A percentile compares a stretch with the other conserved stretches of the same genome.
Evolutionary conservation across 345 rosid genomes (phyloP).

Genomic region (Eucalyptus urophylla): DNA sequence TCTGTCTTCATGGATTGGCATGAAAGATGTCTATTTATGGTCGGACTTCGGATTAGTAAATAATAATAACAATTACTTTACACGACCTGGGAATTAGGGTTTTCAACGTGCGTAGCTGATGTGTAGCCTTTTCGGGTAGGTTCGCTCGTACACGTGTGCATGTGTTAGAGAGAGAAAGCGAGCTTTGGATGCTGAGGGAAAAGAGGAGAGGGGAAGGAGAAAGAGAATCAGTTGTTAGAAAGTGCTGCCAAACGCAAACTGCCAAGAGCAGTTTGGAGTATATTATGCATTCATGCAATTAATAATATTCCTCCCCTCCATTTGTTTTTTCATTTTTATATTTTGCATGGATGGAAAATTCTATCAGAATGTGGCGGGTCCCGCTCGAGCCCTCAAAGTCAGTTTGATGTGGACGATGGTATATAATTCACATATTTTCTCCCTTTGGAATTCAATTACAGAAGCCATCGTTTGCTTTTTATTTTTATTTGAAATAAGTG

Average conservation of each 20-base stretch:
- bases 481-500: background rate
- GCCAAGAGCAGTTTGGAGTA: background rate
- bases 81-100: background rate
- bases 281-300: background rate
- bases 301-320: background rate
- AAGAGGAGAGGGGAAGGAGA: background rate
- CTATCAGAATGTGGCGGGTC: background rate
- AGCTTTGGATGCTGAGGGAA: background rate
- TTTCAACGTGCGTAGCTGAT: background rate
- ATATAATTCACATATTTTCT: background rate
- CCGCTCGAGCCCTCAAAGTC: background rate
- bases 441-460: background rate
- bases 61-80: background rate
- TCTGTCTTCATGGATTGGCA: background rate
- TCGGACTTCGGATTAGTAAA: background rate
- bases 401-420: background rate
- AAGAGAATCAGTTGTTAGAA: background rate
- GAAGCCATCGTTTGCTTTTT: background rate
- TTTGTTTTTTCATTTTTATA: background rate
- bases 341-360: background rate
- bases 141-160: background rate
- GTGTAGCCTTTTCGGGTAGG: background rate
- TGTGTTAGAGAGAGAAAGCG: background rate
- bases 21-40: background rate
- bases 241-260: background rate